Percentiles rank a stretch among this genome's conserved stretches.
Conservation (phyloP, 805 yeast species). For the Metschnikowia kunwiensis region DNA sequence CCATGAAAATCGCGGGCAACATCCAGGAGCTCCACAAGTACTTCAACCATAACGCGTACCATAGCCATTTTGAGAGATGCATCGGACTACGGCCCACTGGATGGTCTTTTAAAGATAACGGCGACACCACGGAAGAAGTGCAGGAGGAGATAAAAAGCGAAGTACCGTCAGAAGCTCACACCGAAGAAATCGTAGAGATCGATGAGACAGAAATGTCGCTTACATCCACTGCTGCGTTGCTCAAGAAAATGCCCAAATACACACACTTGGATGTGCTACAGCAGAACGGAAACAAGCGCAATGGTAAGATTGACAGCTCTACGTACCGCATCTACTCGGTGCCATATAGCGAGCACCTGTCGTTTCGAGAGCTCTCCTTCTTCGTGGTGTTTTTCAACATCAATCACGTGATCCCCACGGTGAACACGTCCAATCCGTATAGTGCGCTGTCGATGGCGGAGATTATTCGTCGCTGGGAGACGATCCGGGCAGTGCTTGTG, state of each 20-base stretch:
- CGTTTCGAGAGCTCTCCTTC: conserved; percentile 71
- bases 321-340: conserved; percentile 51
- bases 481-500: conserved; percentile 2
- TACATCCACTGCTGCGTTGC: conserved; percentile 12
- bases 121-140: conserved; percentile 6
- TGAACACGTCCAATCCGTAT: conserved; percentile 40
- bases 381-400: conserved; percentile 56
- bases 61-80: conserved; percentile 51
- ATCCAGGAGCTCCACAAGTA: conserved; percentile 47
- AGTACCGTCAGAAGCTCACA: background rate
- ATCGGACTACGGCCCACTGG: conserved; percentile 88
- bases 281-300: conserved; percentile 22
- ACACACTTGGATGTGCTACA: conserved; percentile 29
- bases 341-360: conserved; percentile 94
- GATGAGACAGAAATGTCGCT: conserved; percentile 7
- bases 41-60: conserved; percentile 44
- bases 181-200: conserved; percentile 7
- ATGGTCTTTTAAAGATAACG: conserved; percentile 58
- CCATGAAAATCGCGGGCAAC: conserved; percentile 55
- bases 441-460: conserved; percentile 29
- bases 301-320: conserved; percentile 22
- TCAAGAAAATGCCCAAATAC: conserved; percentile 22
- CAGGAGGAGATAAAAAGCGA: background rate
- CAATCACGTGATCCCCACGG: conserved; percentile 72
- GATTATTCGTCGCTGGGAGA: conserved; percentile 34